Percentiles rank a stretch among this genome's conserved stretches.
phyloP scores from a whole-genome alignment of 1,139 yeast species.

The Candida tunisiensis region DNA sequence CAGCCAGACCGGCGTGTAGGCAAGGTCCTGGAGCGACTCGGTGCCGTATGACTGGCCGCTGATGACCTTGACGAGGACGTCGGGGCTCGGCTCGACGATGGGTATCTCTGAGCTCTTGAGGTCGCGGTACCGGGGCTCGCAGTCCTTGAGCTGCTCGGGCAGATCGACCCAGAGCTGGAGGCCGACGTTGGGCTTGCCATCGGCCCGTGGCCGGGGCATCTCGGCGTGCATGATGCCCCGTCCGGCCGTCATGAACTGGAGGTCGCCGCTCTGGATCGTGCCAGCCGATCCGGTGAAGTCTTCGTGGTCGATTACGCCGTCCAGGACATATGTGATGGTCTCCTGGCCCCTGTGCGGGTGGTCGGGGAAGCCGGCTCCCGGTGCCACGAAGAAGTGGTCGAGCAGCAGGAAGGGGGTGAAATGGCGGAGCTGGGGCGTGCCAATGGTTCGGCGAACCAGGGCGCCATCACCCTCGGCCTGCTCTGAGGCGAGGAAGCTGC shows the following conservation, averaged over 20 bases:
- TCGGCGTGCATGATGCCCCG: slow-evolving; percentile 75
- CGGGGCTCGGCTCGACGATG: slow-evolving; percentile 45
- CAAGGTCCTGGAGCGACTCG: slow-evolving; percentile 56
- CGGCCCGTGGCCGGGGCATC: slow-evolving; percentile 51
- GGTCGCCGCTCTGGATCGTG: slow-evolving; percentile 60
- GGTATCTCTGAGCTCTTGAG: slow-evolving; percentile 61
- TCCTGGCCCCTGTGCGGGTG: slow-evolving; percentile 90
- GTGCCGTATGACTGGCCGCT: slow-evolving; percentile 67
- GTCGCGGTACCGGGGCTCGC: slow-evolving; percentile 64
- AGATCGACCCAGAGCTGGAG: slow-evolving; percentile 84
- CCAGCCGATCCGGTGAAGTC: slow-evolving; percentile 81
- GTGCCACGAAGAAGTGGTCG: slow-evolving; percentile 52
- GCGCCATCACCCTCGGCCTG: slow-evolving; percentile 87
- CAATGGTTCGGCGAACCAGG: slow-evolving; percentile 65
- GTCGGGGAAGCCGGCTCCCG: slow-evolving; percentile 75
- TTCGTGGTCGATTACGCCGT: slow-evolving; percentile 75
- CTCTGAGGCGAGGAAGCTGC: slow-evolving; percentile 47
- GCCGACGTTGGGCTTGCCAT: slow-evolving; percentile 25
- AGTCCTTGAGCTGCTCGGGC: slow-evolving; percentile 48
- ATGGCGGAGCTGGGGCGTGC: slow-evolving; percentile 46
- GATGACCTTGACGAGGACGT: slow-evolving; percentile 53
- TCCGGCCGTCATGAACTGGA: slow-evolving; percentile 92
- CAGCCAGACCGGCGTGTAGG: slow-evolving; percentile 72
- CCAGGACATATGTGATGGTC: slow-evolving; percentile 56
- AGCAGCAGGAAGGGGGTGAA: slow-evolving; percentile 74